Evolutionary conservation across 1,284 basidiomycete species (phyloP), one percentile per base, ranked within the genome.

Genomic region (Sporisorium iseilematis-ciliati): DNA sequence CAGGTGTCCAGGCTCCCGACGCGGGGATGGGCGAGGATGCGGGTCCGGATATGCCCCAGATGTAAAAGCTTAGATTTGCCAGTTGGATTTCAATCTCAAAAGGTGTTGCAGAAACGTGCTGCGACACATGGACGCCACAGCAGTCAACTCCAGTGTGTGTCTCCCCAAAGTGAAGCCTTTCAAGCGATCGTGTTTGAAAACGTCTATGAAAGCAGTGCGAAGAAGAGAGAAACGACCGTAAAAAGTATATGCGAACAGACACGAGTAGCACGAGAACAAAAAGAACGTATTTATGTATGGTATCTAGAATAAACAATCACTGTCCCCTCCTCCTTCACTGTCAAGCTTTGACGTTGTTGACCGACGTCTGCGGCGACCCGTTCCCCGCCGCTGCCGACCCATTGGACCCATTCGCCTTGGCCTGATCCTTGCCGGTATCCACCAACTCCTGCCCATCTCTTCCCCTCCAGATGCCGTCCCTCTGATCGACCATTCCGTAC

Each of bases 391-490:
- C 20, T 12, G 42, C 18, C 14, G 29, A 46, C 23, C 38, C 33
- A n/a, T 55, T 57, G 3, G 41, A 46, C 23, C 38, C 33, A n/a
- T 55, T 57, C 2, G 41, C 52, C 51, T 67, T 66, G n/a, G 33
- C 50, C 18, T 46, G 18, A 50, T 72, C 74, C 38, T 73, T 76
- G 12, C 82, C 82, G 4, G 78, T 82, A 31, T 84, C 82, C 5
- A 74, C 75, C 16, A 67, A 11, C 51, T 81, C 71, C 35, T 61
- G 45, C 16, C 82, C 82, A 31, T 60, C 89, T 85, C 52, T 85
- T 75, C 91, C 90, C 41, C 91, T 86, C 89, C 91, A 93, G 57
- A 91, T 87, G 0, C 92, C 92, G 59, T 92, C 91, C 35, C 87
- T 86, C 63, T 87, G 86, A 64, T 90, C 89, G n/a, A 90, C 84